Evolutionary conservation across 441 rosid genomes (phyloP), one percentile per base, ranked within the genome.

Genomic region (Adansonia madagascariensis): DNA sequence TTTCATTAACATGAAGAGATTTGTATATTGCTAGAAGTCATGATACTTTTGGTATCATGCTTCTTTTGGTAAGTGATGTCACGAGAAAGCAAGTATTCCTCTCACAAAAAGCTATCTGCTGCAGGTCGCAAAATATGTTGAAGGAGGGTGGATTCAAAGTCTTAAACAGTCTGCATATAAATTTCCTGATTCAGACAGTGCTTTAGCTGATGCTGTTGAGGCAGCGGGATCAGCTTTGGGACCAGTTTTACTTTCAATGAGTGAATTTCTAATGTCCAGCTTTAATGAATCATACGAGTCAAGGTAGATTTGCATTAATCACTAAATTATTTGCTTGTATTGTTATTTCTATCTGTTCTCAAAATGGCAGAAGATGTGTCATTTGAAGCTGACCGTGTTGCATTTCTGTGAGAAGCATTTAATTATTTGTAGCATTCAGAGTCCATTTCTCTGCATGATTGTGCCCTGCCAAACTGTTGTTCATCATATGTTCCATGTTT

Each of bases 221-320:
- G 98, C 91, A 65, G 98, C 94, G 10, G 99, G 99, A 78, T 89
- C 94, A 75, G 88, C 78, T 74, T 79, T 92, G 83, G 99, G 99
- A 71, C 98, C 96, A 52, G 78, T 85, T 83, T 85, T 94, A 76
- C 97, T 96, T 84, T 94, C 98, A 20, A 90, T 96, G 98, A 91
- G 99, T 80, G 92, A 90, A 94, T 96, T 77, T 87, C 80, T 96
- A 81, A 94, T 96, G 99, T 96, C 99, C 70, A 92, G 97, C 90
- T 91, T 92, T 80, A 88, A 92, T 72, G 93, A 94, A 81, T 96
- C 98, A 72, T 96, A 96, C 77, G 88, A 96, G 87, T 94, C 99
- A 74, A 91, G 99, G 99, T 96, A 74, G 77, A 86, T 69, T 79
- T 67, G 68, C 75, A 56, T 63, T 72, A 71, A 80, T 68, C 22